Conservation (phyloP, 768 basidiomycete species). For the Suillus luteus region DNA sequence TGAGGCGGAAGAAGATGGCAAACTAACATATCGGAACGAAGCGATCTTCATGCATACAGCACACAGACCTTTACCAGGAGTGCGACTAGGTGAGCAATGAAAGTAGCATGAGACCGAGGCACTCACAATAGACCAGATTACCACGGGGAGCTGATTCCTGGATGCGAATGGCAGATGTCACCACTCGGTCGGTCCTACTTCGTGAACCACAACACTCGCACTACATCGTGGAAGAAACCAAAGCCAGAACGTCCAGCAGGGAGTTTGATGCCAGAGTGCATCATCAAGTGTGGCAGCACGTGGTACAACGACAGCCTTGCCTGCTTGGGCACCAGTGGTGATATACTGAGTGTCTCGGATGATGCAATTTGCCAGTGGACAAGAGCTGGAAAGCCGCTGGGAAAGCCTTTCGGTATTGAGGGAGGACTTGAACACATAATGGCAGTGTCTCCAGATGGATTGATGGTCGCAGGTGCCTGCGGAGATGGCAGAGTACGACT, state of each 20-base stretch:
- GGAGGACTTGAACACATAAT: slow-evolving; percentile 36
- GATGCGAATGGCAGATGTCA: background rate
- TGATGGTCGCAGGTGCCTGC: background rate
- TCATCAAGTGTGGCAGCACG: background rate
- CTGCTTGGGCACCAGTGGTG: background rate
- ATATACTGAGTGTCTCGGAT: background rate
- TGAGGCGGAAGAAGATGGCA: background rate
- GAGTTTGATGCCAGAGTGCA: background rate
- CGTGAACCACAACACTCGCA: background rate
- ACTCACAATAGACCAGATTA: background rate
- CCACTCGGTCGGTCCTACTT: background rate
- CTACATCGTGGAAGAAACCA: slow-evolving; percentile 2
- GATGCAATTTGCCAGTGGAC: background rate
- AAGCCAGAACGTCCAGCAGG: background rate
- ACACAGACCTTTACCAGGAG: background rate
- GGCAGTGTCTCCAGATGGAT: background rate
- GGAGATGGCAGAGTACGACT: background rate
- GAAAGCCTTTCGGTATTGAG: background rate
- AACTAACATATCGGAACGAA: fast-evolving
- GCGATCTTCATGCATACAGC: background rate
- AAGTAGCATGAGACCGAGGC: background rate
- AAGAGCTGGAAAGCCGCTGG: background rate
- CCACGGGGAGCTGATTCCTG: background rate
- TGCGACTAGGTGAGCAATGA: background rate
- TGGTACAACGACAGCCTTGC: background rate